A percentile compares a stretch with the other conserved stretches of the same genome.
These are phyloP conservation scores for Deinandra increscens DNA, from an alignment of 129 eudicot genomes.

Conservation along the genomic window DNA sequence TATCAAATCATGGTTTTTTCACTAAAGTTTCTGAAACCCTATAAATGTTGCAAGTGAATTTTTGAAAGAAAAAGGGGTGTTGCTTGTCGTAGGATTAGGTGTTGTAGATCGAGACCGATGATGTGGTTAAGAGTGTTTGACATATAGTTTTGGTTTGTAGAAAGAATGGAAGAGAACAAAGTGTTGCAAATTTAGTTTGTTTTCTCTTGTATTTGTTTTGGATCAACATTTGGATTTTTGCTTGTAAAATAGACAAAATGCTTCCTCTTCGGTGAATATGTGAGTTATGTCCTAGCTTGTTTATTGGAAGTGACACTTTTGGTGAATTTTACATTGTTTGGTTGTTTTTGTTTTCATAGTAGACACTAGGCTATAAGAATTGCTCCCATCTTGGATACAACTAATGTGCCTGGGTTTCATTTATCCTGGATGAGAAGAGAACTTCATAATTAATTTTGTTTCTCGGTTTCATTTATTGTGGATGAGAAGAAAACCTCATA, in stretches of 20 bases:
- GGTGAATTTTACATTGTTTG: too few species aligned
- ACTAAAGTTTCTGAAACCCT: conserved; percentile 26
- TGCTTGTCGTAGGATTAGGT: conserved; percentile 29
- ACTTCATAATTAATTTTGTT: too few species aligned
- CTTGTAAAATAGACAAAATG: conserved; percentile 31
- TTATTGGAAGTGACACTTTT: too few species aligned
- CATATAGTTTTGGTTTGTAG: conserved; percentile 36
- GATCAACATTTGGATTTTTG: conserved; percentile 24
- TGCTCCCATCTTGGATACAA: too few species aligned
- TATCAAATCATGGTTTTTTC: conserved; percentile 88
- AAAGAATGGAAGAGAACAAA: conserved; percentile 17
- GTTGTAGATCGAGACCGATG: conserved; percentile 2
- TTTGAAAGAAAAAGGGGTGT: conserved; percentile 19
- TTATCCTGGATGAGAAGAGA: too few species aligned
- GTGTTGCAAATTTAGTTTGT: conserved; percentile 1
- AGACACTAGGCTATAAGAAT: too few species aligned
- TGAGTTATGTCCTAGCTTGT: too few species aligned
- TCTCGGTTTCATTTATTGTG: too few species aligned
- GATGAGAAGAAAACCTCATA: too few species aligned
- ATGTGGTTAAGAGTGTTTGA: conserved; percentile 16
- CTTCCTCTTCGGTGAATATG: conserved; percentile 17
- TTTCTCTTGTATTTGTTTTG: background rate
- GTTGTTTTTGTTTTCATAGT: too few species aligned
- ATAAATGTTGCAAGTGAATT: conserved; percentile 34
- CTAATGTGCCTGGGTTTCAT: too few species aligned